Evolutionary conservation across 2,329 filamentous ascomycete genomes (phyloP), one percentile per base, ranked within the genome.

Genomic region (Cladophialophora immunda): DNA sequence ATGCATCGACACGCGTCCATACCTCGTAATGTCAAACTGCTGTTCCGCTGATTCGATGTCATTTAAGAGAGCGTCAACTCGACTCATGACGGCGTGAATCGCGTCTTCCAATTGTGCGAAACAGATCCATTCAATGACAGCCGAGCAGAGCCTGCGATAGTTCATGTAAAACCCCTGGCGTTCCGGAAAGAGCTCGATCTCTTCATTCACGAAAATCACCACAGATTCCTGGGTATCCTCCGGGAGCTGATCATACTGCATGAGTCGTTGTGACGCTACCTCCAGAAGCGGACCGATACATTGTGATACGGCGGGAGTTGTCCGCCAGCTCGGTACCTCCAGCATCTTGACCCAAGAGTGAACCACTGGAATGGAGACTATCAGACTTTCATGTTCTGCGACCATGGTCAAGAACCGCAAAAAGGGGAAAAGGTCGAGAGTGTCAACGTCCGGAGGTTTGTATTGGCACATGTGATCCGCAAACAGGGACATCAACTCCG

Each of bases 141-240:
- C 90, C 2, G 90, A 89, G 77, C 93, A 95, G 75, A 97, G 98
- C 66, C 95, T 87, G 45, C 95, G 87, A 78, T 99, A 99, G 75
- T 99, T 98, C 3, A 94, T 93, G 11, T 98, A 85, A 77, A 99
- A 99, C 0, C 93, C 93, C 79, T 99, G 95, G 27, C 93, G 87
- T 77, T 99, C 95, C 0, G 95, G 95, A 22, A 94, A 84, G 0
- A 94, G 98, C 75, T 99, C 95, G 64, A 97, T 96, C 76, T 99
- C 95, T 75, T 98, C 94, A 74, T 93, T 85, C 1, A 99, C 84
- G 71, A 97, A 95, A 11, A 92, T 82, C 66, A 93, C 86, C 0
- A 91, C 94, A 1, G 92, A 85, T 73, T 97, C 90, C 55, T 92
- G 87, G 0, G 90, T 91, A 69, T 97, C 91, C 70, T 94, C 89